Percentiles rank a stretch among this genome's conserved stretches.
These are phyloP conservation scores for Elsinoe ampelina DNA, from an alignment of 2,329 filamentous ascomycete species.

Conservation along the genomic window DNA sequence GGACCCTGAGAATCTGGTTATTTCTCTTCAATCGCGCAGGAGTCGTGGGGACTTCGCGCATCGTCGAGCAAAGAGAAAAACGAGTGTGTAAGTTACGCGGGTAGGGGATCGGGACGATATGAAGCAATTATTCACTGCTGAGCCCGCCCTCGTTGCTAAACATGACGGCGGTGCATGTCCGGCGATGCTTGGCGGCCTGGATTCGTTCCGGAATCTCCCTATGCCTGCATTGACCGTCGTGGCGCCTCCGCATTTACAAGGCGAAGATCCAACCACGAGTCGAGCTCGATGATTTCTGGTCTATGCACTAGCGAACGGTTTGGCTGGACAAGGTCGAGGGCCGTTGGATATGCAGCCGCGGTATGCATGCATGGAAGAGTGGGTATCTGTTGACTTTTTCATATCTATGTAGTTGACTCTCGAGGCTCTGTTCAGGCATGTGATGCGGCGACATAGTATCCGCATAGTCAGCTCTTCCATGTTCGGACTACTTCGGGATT, in stretches of 20 bases:
- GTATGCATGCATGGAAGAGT: background rate
- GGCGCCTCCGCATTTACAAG: background rate
- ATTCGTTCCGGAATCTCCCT: conserved; percentile 4
- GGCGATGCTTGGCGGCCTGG: background rate
- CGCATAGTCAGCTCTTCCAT: no score
- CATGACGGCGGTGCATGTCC: background rate
- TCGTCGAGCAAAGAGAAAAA: conserved; percentile 2
- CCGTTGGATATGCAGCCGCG: background rate
- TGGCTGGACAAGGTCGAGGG: background rate
- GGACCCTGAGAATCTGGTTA: background rate
- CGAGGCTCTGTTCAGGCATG: no score
- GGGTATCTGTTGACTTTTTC: no score
- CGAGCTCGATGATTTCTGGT: background rate
- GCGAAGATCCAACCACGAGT: conserved; percentile 2
- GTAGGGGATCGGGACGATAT: background rate
- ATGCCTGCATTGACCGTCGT: conserved; percentile 5
- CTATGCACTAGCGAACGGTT: background rate
- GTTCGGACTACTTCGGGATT: no score
- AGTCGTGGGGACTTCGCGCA: conserved; percentile 1
- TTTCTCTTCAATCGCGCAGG: conserved; percentile 11
- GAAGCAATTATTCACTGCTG: background rate
- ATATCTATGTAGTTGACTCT: no score
- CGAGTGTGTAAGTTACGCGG: background rate
- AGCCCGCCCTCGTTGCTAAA: background rate
- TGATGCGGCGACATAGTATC: no score